Percentiles rank a stretch among this genome's conserved stretches.
Conservation (phyloP, 208 protist species). For the Sergeia podlipaevii region DNA sequence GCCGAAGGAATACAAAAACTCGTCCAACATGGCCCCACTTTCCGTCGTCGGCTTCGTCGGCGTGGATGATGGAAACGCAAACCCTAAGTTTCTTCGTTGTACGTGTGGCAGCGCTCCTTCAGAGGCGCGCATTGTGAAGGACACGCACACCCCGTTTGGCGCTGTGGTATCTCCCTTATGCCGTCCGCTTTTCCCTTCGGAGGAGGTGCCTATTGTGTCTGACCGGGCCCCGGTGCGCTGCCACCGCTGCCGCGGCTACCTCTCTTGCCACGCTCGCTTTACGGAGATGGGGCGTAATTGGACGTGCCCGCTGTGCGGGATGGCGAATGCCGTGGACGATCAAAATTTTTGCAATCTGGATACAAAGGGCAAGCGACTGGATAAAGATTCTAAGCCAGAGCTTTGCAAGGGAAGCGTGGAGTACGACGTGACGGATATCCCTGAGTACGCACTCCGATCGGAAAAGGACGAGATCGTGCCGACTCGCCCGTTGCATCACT, state of each 20-base stretch:
- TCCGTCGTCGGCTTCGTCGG: slow-evolving; percentile 69
- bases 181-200: slow-evolving; percentile 56
- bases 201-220: slow-evolving; percentile 65
- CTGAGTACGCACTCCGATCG: slow-evolving; percentile 64
- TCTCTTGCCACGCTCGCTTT: slow-evolving; percentile 85
- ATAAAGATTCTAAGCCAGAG: slow-evolving; percentile 56
- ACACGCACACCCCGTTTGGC: slow-evolving; percentile 70
- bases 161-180: slow-evolving; percentile 84
- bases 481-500: slow-evolving; percentile 70
- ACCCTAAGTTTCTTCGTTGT: slow-evolving; percentile 87
- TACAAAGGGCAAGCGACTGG: slow-evolving; percentile 50
- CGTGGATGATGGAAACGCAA: slow-evolving; percentile 87
- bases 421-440: slow-evolving; percentile 81
- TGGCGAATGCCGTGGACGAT: slow-evolving; percentile 68
- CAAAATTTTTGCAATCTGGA: slow-evolving; percentile 89
- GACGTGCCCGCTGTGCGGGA: slow-evolving; percentile 88
- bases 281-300: slow-evolving; percentile 84
- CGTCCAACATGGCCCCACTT: slow-evolving; percentile 55
- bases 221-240: slow-evolving; percentile 86
- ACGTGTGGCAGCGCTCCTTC: slow-evolving; percentile 56
- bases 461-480: slow-evolving; percentile 32
- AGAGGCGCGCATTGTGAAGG: slow-evolving; percentile 61
- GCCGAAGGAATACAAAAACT: slow-evolving; percentile 35
- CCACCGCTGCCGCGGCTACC: slow-evolving; percentile 91
- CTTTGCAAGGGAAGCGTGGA: slow-evolving; percentile 76